Conservation (phyloP, 129 eudicot genomes). For the Saposhnikovia divaricata region DNA sequence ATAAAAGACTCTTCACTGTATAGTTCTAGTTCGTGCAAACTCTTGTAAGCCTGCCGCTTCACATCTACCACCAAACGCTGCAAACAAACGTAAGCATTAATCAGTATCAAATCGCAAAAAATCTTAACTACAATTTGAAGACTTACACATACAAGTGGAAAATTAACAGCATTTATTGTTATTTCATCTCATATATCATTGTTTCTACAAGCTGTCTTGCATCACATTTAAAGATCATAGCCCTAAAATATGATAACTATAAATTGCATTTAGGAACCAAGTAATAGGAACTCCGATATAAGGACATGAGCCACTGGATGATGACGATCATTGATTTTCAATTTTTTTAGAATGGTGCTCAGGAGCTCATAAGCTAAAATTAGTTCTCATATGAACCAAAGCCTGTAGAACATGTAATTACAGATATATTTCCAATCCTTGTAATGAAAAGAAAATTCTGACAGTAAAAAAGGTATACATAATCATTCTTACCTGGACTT, state of each 20-base stretch:
- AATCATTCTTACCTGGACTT: slow-evolving; percentile 32
- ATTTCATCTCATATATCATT: too few species aligned
- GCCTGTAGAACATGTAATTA: neutral
- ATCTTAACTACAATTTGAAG: neutral
- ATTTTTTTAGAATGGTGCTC: neutral
- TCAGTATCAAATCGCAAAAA: neutral
- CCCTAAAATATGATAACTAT: neutral
- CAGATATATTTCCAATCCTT: neutral
- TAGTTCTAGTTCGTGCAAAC: slow-evolving; percentile 10
- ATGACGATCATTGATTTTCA: neutral
- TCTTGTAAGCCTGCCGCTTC: slow-evolving; percentile 30
- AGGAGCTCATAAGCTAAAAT: too few species aligned
- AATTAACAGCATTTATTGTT: too few species aligned
- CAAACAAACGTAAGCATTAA: neutral
- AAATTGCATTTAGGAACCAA: neutral
- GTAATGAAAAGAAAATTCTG: neutral
- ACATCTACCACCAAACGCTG: slow-evolving; percentile 37
- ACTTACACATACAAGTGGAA: neutral
- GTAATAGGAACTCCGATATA: neutral
- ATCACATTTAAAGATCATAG: too few species aligned
- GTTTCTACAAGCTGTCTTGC: too few species aligned
- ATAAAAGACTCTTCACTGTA: slow-evolving; percentile 5
- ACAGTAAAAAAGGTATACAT: neutral
- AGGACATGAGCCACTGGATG: neutral
- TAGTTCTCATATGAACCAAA: neutral